Conservation (phyloP, 2,329 filamentous ascomycete genomes). For the Alternaria ventricosa region DNA sequence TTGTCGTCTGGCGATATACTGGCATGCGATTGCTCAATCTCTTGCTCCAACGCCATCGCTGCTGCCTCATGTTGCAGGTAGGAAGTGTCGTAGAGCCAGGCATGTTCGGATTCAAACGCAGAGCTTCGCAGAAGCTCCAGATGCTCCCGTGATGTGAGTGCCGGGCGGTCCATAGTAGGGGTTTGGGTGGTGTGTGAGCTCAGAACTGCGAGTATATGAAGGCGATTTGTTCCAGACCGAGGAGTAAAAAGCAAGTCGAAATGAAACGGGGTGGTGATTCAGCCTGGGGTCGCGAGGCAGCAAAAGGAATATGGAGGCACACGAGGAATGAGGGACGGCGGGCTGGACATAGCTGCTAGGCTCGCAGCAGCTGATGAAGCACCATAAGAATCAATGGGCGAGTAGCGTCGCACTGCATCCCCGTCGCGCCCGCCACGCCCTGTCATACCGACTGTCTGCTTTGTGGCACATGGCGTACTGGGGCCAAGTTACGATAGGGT, state of each 20-base stretch:
- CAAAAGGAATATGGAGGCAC: conserved; percentile 13
- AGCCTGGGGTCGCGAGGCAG: background rate
- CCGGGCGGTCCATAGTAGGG: conserved; percentile 34
- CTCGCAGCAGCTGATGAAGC: conserved; percentile 27
- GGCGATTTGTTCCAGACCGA: conserved; percentile 1
- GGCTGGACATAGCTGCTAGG: conserved; percentile 16
- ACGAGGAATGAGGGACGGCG: conserved; percentile 12
- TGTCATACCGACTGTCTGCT: conserved; percentile 28
- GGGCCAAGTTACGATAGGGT: conserved; percentile 27
- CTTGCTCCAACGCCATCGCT: conserved; percentile 41
- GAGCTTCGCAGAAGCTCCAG: conserved; percentile 46
- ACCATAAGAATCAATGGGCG: conserved; percentile 16
- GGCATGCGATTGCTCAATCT: conserved; percentile 40
- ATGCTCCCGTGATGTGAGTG: conserved; percentile 36
- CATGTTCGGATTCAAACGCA: conserved; percentile 47
- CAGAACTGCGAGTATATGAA: background rate
- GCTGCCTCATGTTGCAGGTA: conserved; percentile 46
- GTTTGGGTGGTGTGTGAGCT: conserved; percentile 2
- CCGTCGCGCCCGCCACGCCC: conserved; percentile 23
- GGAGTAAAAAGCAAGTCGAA: background rate
- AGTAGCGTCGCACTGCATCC: conserved; percentile 19
- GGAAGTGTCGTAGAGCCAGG: conserved; percentile 47
- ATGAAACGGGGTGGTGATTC: conserved; percentile 3
- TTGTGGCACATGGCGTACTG: conserved; percentile 24
- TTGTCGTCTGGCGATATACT: conserved; percentile 47